Percentiles rank a stretch among this genome's conserved stretches.
These are phyloP conservation scores for Gyrodon lividus DNA, from an alignment of 768 basidiomycete species.

Conservation along the genomic window DNA sequence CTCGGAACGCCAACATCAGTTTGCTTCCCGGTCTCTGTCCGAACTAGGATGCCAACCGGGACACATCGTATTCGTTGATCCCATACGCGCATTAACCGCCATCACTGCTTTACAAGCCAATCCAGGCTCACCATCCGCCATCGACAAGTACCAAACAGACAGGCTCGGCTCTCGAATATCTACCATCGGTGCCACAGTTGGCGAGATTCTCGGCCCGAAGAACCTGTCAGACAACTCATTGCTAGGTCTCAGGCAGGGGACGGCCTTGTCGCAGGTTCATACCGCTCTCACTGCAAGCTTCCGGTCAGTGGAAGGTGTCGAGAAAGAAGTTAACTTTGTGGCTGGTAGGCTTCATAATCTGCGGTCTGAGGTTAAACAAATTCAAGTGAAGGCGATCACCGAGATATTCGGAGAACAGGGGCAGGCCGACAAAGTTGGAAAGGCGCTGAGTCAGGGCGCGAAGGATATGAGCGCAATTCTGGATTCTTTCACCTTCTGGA, in stretches of 20 bases:
- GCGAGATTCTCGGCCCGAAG: slow-evolving; percentile 14
- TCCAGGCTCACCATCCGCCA: slow-evolving; percentile 44
- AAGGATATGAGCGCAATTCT: slow-evolving; percentile 32
- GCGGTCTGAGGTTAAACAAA: slow-evolving; percentile 38
- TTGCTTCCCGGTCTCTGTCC: slow-evolving; percentile 22
- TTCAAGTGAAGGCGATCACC: slow-evolving; percentile 33
- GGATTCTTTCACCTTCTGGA: slow-evolving; percentile 39
- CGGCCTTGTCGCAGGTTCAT: slow-evolving; percentile 39
- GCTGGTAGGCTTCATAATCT: slow-evolving; percentile 37
- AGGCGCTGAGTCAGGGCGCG: slow-evolving; percentile 28
- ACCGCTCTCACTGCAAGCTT: slow-evolving; percentile 41
- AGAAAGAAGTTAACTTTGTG: slow-evolving; percentile 37
- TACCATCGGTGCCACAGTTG: slow-evolving; percentile 41
- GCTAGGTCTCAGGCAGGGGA: slow-evolving; percentile 33
- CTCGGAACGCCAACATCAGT: slow-evolving; percentile 13
- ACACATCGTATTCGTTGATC: slow-evolving; percentile 51
- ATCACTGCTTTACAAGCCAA: slow-evolving; percentile 46
- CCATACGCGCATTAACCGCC: slow-evolving; percentile 55
- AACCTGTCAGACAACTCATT: slow-evolving; percentile 7
- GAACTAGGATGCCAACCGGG: slow-evolving; percentile 26
- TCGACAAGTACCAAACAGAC: slow-evolving; percentile 66
- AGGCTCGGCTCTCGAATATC: slow-evolving; percentile 60
- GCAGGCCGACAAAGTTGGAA: slow-evolving; percentile 20
- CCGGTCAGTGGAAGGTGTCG: slow-evolving; percentile 28
- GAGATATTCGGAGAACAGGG: slow-evolving; percentile 39